Conservation (phyloP, 805 yeast species). For the Starmerella bombicola region DNA sequence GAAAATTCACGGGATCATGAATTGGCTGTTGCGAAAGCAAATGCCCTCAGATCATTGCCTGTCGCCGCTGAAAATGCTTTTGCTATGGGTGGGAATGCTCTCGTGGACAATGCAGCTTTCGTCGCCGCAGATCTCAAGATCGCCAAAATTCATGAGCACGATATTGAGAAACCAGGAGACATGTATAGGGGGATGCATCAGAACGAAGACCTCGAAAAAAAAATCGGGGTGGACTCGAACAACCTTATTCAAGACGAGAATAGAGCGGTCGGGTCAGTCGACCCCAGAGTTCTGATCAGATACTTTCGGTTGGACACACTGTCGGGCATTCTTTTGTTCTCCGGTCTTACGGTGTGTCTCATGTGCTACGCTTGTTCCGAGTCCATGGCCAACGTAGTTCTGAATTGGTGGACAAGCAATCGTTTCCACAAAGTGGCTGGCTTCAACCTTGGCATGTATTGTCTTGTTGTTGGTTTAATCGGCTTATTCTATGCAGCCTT, state of each 20-base stretch:
- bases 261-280: conserved; percentile 12
- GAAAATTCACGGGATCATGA: not conserved
- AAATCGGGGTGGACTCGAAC: not conserved
- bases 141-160: too few relatives aligned
- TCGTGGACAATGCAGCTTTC: not conserved
- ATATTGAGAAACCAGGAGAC: not conserved
- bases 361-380: conserved; percentile 36
- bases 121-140: not conserved
- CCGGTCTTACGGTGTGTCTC: not conserved
- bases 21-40: not conserved
- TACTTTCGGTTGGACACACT: conserved; percentile 11
- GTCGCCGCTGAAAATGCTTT: not conserved
- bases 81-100: not conserved
- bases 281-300: conserved; percentile 6
- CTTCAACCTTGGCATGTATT: conserved; percentile 53
- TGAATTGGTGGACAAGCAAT: conserved; percentile 62
- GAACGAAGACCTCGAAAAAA: not conserved
- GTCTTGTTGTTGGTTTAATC: conserved; percentile 10
- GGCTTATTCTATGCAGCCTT: conserved; percentile 9
- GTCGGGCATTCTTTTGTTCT: conserved; percentile 2
- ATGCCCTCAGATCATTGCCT: not conserved
- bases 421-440: conserved; percentile 36
- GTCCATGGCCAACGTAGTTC: conserved; percentile 27
- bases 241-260: conserved; percentile 12
- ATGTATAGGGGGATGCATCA: not conserved